These are phyloP conservation scores for Aspergillus puulaauensis DNA, from an alignment of 2,329 filamentous ascomycete species.

Conservation along the genomic window DNA sequence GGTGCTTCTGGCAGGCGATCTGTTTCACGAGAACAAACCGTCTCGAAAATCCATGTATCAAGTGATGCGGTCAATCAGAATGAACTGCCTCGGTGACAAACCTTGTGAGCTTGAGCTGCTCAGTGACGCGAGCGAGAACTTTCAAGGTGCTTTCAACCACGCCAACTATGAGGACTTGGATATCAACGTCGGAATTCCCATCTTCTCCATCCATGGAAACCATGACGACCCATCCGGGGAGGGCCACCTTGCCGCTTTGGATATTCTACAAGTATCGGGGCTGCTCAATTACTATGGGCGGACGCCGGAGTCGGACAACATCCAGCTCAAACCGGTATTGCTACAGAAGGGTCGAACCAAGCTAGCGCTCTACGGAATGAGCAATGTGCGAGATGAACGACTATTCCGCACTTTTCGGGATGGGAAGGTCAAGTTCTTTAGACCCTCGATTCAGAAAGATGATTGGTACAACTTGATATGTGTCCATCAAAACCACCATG, in stretches of 20 bases:
- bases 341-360: constrained; percentile 93
- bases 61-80: constrained; percentile 89
- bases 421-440: constrained; percentile 90
- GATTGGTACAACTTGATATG: constrained; percentile 97
- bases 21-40: constrained; percentile 98
- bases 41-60: constrained; percentile 95
- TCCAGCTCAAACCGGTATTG: constrained; percentile 85
- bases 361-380: constrained; percentile 87
- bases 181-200: constrained; percentile 94
- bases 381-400: constrained; percentile 93
- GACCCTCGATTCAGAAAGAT: constrained; percentile 71
- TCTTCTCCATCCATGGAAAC: constrained; percentile 98
- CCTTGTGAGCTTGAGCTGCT: constrained; percentile 94
- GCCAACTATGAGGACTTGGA: constrained; percentile 98
- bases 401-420: constrained; percentile 92
- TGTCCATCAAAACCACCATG: constrained; percentile 94
- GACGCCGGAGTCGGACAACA: constrained; percentile 88
- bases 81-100: constrained; percentile 93
- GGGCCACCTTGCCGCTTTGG: constrained; percentile 85
- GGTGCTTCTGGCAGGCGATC: constrained; percentile 89
- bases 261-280: constrained; percentile 86
- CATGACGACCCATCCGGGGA: constrained; percentile 98
- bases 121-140: constrained; percentile 87
- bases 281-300: constrained; percentile 95
- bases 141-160: constrained; percentile 84